Evolutionary conservation across 176 grass and related monocot genomes (phyloP), one percentile per base, ranked within the genome.

Genomic region (Oryza officinalis): DNA sequence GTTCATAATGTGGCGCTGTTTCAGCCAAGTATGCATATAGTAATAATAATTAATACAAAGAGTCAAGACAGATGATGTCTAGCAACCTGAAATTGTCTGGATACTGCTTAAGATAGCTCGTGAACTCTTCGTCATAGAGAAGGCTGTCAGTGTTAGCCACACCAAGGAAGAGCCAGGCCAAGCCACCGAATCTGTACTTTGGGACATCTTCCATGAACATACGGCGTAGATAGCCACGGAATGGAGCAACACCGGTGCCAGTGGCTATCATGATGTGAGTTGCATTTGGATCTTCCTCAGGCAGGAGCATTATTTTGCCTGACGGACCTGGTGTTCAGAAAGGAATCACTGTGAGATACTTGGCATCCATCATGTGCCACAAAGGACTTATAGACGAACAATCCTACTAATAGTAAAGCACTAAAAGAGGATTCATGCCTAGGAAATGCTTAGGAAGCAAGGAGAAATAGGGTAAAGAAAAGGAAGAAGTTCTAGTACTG

Each of bases 231-330:
- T 99, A 99, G 35, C 86, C 96, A 78, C 93, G 93, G 87, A 68
- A 99, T 4, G 96, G 96, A 77, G 93, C 96, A 80, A 99, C 85
- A 73, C 93, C 96, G 1, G 96, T 99, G 52, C 96, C 96, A 35
- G 96, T 95, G 40, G 93, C 93, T 52, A 99, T 99, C 93, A 99
- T 99, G 73, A 99, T 96, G 77, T 99, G 93, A 78, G 91, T 99
- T 65, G 91, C 88, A 67, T 89, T 99, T 64, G 89, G 96, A 75
- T 99, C 75, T 49, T 88, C 90, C 87, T 99, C 91, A 71, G 96
- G 96, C 63, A 99, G 84, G 26, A 99, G 89, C 96, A 99, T 99
- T 78, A 99, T 96, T 85, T 99, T 99, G 76, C 93, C 96, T 47
- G 96, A 95, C 26, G 96, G 96, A 20, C 96, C 93, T 99, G 84